Percentiles rank a stretch among this genome's conserved stretches.
Evolutionary conservation across 345 rosid genomes (phyloP).

Genomic region (Populus deltoides): DNA sequence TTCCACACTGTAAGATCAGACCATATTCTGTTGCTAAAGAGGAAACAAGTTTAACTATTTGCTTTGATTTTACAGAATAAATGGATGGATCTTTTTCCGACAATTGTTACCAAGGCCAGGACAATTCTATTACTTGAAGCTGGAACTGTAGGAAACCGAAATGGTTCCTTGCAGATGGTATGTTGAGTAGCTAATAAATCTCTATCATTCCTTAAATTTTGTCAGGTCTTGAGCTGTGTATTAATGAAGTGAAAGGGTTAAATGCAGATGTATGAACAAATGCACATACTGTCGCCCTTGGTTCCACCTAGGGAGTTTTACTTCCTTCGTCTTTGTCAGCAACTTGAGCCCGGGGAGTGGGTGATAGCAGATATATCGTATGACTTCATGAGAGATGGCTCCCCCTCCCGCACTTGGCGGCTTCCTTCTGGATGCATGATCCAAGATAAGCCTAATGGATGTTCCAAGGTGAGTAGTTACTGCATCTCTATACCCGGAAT

Average conservation of each 20-base stretch:
- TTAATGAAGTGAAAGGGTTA: neutral
- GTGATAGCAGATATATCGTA: slow-evolving; percentile 60
- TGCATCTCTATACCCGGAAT: neutral
- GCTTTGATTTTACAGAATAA: slow-evolving; percentile 38
- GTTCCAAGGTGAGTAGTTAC: slow-evolving; percentile 39
- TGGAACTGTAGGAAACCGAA: slow-evolving; percentile 27
- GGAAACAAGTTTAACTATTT: neutral
- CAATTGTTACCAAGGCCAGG: slow-evolving; percentile 54
- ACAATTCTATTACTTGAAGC: slow-evolving; percentile 39
- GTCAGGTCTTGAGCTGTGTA: neutral
- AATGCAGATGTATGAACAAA: slow-evolving; percentile 51
- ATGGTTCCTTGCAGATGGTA: slow-evolving; percentile 62
- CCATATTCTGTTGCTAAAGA: neutral
- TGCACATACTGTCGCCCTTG: slow-evolving; percentile 70
- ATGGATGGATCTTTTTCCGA: slow-evolving; percentile 63
- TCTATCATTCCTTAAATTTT: neutral
- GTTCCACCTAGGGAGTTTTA: slow-evolving; percentile 63
- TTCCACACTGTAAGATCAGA: neutral
- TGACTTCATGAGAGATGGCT: slow-evolving; percentile 14
- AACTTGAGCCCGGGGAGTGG: slow-evolving; percentile 55
- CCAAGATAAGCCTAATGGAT: slow-evolving; percentile 48
- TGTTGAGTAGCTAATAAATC: neutral
- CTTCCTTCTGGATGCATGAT: slow-evolving; percentile 88
- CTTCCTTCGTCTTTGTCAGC: slow-evolving; percentile 61
- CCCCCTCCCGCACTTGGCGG: slow-evolving; percentile 41